These are phyloP conservation scores for Olyra latifolia DNA, from an alignment of 176 grass and related monocot genomes.

Conservation along the genomic window DNA sequence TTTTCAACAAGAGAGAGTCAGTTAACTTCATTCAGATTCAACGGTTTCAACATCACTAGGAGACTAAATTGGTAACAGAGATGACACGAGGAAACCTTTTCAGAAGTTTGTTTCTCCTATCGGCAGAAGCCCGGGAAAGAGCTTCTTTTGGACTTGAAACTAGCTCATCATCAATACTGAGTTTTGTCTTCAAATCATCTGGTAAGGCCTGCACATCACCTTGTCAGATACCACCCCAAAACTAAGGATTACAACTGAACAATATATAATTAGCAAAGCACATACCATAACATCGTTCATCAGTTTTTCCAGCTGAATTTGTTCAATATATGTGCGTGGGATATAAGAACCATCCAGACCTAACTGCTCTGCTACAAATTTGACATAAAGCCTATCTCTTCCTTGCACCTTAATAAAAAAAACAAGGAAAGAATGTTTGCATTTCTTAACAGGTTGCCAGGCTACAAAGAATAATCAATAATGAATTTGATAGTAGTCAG, in stretches of 20 bases:
- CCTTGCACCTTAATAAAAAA: constrained; percentile 78
- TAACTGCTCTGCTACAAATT: constrained; percentile 71
- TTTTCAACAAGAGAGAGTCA: constrained; percentile 16
- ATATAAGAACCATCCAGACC: constrained; percentile 87
- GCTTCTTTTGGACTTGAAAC: constrained; percentile 91
- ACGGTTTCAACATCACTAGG: constrained; percentile 19
- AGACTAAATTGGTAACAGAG: constrained; percentile 16
- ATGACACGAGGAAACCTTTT: constrained; percentile 60
- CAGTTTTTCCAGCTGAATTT: constrained; percentile 98
- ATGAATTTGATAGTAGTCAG: background rate
- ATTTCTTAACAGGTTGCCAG: background rate
- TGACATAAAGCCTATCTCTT: constrained; percentile 77
- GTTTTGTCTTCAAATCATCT: constrained; percentile 95
- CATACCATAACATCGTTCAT: constrained; percentile 98
- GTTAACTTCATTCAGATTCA: constrained; percentile 30
- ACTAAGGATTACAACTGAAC: constrained; percentile 15
- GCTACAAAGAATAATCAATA: constrained; percentile 12
- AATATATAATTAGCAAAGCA: constrained; percentile 1
- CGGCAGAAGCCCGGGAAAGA: constrained; percentile 77
- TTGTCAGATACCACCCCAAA: constrained; percentile 27
- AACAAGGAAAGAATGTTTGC: background rate
- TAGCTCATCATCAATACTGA: constrained; percentile 91
- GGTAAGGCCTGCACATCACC: constrained; percentile 73
- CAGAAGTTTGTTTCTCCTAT: constrained; percentile 76
- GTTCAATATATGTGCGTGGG: constrained; percentile 94